Evolutionary conservation across 169 alveolate genomes (phyloP), one percentile per base, ranked within the genome.

Genomic region (Theileria luwenshuni): DNA sequence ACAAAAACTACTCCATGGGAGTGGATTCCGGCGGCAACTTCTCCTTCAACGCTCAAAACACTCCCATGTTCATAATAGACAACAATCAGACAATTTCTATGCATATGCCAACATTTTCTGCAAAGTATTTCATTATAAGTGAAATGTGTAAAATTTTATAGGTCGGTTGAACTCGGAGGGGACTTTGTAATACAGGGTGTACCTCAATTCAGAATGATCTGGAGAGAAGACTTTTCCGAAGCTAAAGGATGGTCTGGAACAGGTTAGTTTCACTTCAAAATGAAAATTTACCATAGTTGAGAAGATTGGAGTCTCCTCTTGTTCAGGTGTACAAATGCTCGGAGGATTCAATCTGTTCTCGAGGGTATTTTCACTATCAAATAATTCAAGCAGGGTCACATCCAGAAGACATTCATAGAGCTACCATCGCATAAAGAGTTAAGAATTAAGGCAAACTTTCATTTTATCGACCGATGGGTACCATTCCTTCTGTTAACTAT

Each of bases 181-280:
- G 81, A 51, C 62, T 62, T 87, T 5, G 69, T 83, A 49, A 73
- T 87, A 1, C 75, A 73, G 61, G 84, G 84, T 68, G 77, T 83
- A 27, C 41, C 84, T 51, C 93, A 87, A 77, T 87, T 87, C 60
- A 68, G 83, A 38, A 83, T 87, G 93, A 67, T 87, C 32, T 73
- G 89, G 56, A 88, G 90, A 25, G 93, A 87, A 60, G 81, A 42
- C 59, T 87, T 83, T 64, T 35, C 71, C 27, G 86, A 79, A 71
- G 65, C 91, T 1, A 70, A 71, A 32, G 93, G 93, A n/a, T 87
- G 93, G 93, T 51, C 5, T 58, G 93, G 93, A 28, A 83, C 89
- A 43, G 83, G 87, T 74, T 64, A 25, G 41, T 25, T n/a, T 23
- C 27, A 52, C 74, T 62, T 48, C 38, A 38, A 35, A 6, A 60